Conservation (phyloP, 2,329 filamentous ascomycete species). For the Aureobasidium sp. region DNA sequence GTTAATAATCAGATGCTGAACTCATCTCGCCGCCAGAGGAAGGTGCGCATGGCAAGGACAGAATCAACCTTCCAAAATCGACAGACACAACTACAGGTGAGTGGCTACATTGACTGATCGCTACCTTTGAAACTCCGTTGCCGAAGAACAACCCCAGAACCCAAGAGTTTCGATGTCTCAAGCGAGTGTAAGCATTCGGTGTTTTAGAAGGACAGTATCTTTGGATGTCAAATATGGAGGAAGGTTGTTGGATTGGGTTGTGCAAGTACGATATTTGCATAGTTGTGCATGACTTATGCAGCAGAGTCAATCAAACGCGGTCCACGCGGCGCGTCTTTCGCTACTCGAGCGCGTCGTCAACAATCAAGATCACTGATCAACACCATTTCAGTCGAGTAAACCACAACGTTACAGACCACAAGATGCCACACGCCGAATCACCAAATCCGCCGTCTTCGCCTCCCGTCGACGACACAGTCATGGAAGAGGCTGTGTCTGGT, state of each 20-base stretch:
- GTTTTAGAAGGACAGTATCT: neutral
- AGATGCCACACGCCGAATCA: conserved; percentile 43
- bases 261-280: neutral
- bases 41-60: neutral
- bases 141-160: neutral
- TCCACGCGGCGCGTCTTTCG: conserved; percentile 6
- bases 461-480: conserved; percentile 28
- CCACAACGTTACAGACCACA: neutral
- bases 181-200: neutral
- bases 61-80: neutral
- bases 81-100: neutral
- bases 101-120: neutral
- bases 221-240: neutral
- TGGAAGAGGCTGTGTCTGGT: conserved; percentile 26
- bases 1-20: neutral
- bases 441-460: conserved; percentile 26
- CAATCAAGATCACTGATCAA: neutral
- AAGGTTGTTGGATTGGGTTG: neutral
- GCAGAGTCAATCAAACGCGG: conserved; percentile 6
- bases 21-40: neutral
- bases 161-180: neutral
- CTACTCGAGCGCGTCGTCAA: neutral
- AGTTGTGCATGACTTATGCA: neutral
- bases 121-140: neutral
- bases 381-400: neutral